Base-by-base conservation (phyloP, 2,329 filamentous ascomycete genomes). In the Colletotrichum abscissum region DNA sequence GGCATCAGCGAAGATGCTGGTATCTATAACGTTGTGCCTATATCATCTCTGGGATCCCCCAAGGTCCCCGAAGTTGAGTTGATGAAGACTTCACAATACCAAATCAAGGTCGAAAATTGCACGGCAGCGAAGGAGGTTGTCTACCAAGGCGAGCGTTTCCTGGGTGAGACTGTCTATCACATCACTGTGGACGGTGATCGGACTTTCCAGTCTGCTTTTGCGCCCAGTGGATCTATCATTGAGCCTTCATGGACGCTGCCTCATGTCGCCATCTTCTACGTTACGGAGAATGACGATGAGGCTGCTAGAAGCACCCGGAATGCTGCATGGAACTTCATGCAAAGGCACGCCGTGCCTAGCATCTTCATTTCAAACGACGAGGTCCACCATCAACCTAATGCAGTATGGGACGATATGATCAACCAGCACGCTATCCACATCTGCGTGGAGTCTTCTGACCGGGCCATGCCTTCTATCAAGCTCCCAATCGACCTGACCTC, bases 41-140 rank as follows among this genome's bases (percentile, higher is more conserved):
- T 88, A 67, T 85, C 86, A 4, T 84, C 84, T 1, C 88, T 88
- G 77, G 86, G 86, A 12, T 84, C 83, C 14, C 78, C 81, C 57
- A 80, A 81, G 56, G 82, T 83, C 16, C 86, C 86, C 1, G 86
- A 88, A 70, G 85, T 88, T 24, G 86, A 88, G 77, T 83, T 88
- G 62, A 86, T 88, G 81, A 85, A 87, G 66, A 87, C 86, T 8
- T 87, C 86, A 38, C 84, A 83, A 14, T 86, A 84, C 72, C 86
- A 88, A 72, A 88, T 88, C 80, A 85, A 86, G 74, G 85, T 88
- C 5, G 86, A 88, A 67, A 83, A 85, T 33, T 88, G 87, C 75
- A 81, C 81, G 14, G 79, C 78, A 8, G 87, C 86, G n/a, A 76
- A 79, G 38, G 81, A 80, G 42, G 78, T 79, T 7, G 77, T 79